Evolutionary conservation across 352 stramenopile genomes (phyloP).

Genomic region (Peronospora farinosa): DNA sequence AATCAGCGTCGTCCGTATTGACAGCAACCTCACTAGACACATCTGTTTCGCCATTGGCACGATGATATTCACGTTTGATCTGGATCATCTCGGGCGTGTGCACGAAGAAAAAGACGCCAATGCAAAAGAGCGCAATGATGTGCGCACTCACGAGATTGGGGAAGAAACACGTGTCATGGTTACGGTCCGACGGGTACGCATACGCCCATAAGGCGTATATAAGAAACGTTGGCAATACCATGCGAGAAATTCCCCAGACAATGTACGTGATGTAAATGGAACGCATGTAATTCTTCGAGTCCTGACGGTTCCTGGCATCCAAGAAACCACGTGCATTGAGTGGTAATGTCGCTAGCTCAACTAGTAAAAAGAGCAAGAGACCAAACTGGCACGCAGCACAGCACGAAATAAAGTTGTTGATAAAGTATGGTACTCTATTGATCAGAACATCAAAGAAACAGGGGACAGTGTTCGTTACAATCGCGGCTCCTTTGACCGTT

Average conservation of each 20-base stretch:
- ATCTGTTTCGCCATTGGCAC: slow-evolving; percentile 14
- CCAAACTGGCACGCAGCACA: slow-evolving; percentile 72
- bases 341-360: slow-evolving; percentile 72
- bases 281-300: slow-evolving; percentile 58
- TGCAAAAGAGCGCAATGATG: slow-evolving; percentile 74
- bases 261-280: slow-evolving; percentile 74
- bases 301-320: slow-evolving; percentile 53
- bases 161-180: slow-evolving; percentile 74
- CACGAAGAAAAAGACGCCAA: slow-evolving; percentile 78
- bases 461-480: background rate
- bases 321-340: slow-evolving; percentile 74
- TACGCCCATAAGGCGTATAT: slow-evolving; percentile 72
- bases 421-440: slow-evolving; percentile 64
- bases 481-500: too few species aligned
- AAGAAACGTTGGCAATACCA: slow-evolving; percentile 66
- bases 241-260: slow-evolving; percentile 67
- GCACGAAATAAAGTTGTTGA: slow-evolving; percentile 84
- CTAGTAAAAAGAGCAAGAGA: slow-evolving; percentile 69
- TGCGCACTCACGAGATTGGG: slow-evolving; percentile 69
- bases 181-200: slow-evolving; percentile 58
- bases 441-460: background rate
- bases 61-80: slow-evolving; percentile 25
- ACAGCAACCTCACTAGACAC: slow-evolving; percentile 13
- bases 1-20: slow-evolving; percentile 21
- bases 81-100: slow-evolving; percentile 67